These are phyloP conservation scores for Claviceps monticola DNA, from an alignment of 2,329 filamentous ascomycete genomes.

Conservation along the genomic window DNA sequence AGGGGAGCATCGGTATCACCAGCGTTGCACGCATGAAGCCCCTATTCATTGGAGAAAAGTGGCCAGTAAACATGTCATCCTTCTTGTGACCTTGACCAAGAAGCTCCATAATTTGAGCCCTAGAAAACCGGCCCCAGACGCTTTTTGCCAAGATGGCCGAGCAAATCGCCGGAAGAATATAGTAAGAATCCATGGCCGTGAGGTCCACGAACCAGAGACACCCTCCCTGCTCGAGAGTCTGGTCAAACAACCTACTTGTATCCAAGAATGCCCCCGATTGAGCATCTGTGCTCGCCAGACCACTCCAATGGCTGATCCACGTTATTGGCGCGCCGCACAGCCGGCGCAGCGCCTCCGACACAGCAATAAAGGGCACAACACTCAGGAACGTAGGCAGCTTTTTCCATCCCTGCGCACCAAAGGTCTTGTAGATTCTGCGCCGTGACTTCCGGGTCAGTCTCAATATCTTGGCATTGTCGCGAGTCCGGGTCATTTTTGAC, in stretches of 20 bases:
- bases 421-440: conserved; percentile 21
- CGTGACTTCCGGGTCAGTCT: conserved; percentile 16
- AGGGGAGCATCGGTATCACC: conserved; percentile 20
- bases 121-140: conserved; percentile 16
- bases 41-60: conserved; percentile 4
- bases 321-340: conserved; percentile 22
- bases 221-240: conserved; percentile 33
- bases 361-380: conserved; percentile 35
- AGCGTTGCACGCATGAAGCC: conserved; percentile 18
- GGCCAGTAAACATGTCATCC: no score
- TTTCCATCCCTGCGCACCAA: conserved; percentile 35
- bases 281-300: conserved; percentile 10
- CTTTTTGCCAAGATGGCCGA: conserved; percentile 16
- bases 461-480: conserved; percentile 4
- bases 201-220: conserved; percentile 43
- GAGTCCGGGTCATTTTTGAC: conserved; percentile 11
- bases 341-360: conserved; percentile 36
- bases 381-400: conserved; percentile 23
- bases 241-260: conserved; percentile 17
- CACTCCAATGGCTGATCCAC: conserved; percentile 19
- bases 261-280: conserved; percentile 10
- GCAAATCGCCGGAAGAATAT: conserved; percentile 29
- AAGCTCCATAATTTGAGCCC: conserved; percentile 10
- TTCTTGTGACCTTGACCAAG: no score
- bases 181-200: conserved; percentile 35